These are phyloP conservation scores for Pichia insulana DNA, from an alignment of 805 yeast genomes.

Conservation along the genomic window DNA sequence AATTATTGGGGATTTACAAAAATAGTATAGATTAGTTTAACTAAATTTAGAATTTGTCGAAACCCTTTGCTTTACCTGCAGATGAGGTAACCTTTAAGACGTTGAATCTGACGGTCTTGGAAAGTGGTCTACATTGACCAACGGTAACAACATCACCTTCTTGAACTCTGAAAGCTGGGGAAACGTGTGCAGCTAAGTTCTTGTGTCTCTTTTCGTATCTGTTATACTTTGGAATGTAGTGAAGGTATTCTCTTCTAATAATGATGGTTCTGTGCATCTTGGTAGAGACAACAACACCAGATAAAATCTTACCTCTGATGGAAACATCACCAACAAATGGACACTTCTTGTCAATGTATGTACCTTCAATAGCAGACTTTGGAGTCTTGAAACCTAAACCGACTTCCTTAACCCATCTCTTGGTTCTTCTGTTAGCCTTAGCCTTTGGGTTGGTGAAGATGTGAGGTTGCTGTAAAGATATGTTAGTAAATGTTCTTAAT, in stretches of 20 bases:
- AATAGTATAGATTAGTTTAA: neutral
- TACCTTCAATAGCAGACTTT: conserved; percentile 94
- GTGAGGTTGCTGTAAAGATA: conserved; percentile 86
- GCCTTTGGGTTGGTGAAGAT: conserved; percentile 99
- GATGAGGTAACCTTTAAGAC: conserved; percentile 92
- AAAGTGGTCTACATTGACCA: conserved; percentile 99
- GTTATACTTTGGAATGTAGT: conserved; percentile 99
- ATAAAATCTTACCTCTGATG: conserved; percentile 98
- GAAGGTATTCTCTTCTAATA: conserved; percentile 99
- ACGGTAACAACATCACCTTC: conserved; percentile 99
- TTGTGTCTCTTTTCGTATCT: conserved; percentile 99
- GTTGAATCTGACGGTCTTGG: conserved; percentile 99
- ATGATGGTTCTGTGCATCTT: conserved; percentile 99
- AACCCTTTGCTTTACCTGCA: conserved; percentile 86
- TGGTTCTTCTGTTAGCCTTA: conserved; percentile 95
- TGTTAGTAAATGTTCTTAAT: conserved; percentile 2
- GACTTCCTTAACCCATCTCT: conserved; percentile 99
- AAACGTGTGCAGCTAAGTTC: conserved; percentile 99
- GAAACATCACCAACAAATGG: conserved; percentile 96
- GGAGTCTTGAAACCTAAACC: conserved; percentile 99
- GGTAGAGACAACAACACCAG: conserved; percentile 99
- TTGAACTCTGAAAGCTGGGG: conserved; percentile 99
- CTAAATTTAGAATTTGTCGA: conserved; percentile 79
- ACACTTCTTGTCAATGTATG: conserved; percentile 99
- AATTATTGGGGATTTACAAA: neutral